Evolutionary conservation across 768 basidiomycete genomes (phyloP), one percentile per base, ranked within the genome.

Genomic region (Boletus bicolor): DNA sequence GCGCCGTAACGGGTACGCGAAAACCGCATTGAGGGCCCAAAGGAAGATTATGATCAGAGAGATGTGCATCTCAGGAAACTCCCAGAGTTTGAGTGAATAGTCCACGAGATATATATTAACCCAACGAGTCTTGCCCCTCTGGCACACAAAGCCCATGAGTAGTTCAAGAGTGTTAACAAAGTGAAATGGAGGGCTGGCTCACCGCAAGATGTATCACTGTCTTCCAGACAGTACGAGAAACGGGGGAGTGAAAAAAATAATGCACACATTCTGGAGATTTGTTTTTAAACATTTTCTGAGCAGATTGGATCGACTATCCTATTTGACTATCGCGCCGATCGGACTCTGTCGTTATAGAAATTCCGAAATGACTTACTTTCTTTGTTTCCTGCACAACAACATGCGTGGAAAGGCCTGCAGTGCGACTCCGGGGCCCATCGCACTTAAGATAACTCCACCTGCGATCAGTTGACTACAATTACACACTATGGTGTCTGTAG

Each of bases 101-200:
- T 67, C n/a, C 30, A 41, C 37, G n/a, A 36, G 28, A 8, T 21
- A 28, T 41, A 24, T n/a, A 43, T 53, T n/a, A 14, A 56, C 26
- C 19, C n/a, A 15, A 14, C 17, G 14, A 36, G 10, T 32, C n/a
- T 81, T 78, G 85, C 87, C 54, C 43, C 55, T 19, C 2, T 38
- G 53, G 38, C 32, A 49, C 54, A 49, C 38, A 36, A 32, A 3
- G 28, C 11, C 56, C 51, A 15, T 19, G 14, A 14, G 26, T 10
- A 15, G 24, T 15, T 48, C 19, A 38, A 36, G 28, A 28, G 50
- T 32, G 7, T 37, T 44, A 37, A 44, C n/a, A 26, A 8, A 10
- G 26, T 34, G 43, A 19, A 42, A 24, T 11, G 41, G 36, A 7
- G 9, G 36, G 28, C 1, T 14, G 9, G 14, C 45, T 54, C 39